A percentile compares a stretch with the other conserved stretches of the same genome.
phyloP scores from a whole-genome alignment of 352 stramenopile species.

The Globisporangium rhizosaccharum region DNA sequence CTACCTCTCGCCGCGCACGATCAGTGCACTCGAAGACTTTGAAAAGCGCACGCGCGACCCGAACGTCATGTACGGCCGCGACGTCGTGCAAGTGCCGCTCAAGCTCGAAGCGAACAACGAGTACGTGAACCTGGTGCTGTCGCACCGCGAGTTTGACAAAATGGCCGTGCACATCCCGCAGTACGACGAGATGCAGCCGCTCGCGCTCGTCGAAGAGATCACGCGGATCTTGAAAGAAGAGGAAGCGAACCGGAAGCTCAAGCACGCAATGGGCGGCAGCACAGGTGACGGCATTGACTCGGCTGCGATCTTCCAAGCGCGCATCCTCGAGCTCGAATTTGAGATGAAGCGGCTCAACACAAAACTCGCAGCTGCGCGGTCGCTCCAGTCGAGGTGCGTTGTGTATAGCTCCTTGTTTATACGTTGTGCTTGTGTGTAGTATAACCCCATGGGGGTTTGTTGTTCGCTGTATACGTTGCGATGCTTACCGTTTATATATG shows the following conservation, averaged over 20 bases:
- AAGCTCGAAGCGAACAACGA: slow-evolving; percentile 33
- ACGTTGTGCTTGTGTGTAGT: neutral
- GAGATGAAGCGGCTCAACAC: slow-evolving; percentile 61
- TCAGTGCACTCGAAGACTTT: slow-evolving; percentile 23
- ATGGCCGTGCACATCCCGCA: slow-evolving; percentile 71
- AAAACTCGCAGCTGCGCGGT: slow-evolving; percentile 47
- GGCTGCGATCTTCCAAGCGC: slow-evolving; percentile 43
- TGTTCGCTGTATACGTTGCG: neutral
- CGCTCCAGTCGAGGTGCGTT: slow-evolving; percentile 36
- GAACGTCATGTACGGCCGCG: slow-evolving; percentile 55
- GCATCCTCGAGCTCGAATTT: slow-evolving; percentile 64
- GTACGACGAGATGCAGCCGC: slow-evolving; percentile 56
- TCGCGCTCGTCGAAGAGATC: slow-evolving; percentile 53
- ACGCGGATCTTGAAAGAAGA: slow-evolving; percentile 46
- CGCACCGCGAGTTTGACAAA: slow-evolving; percentile 68
- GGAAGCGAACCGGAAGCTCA: slow-evolving; percentile 30
- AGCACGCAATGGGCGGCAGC: slow-evolving; percentile 12
- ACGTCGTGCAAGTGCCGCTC: slow-evolving; percentile 76
- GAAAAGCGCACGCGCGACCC: slow-evolving; percentile 15
- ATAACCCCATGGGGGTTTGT: no score
- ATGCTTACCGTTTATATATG: neutral
- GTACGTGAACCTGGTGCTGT: slow-evolving; percentile 70
- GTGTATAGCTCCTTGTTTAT: no score
- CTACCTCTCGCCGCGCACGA: slow-evolving; percentile 21
- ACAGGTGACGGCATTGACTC: slow-evolving; percentile 16